Conservation (phyloP, 208 protist genomes). For the Leishmania arabica region DNA sequence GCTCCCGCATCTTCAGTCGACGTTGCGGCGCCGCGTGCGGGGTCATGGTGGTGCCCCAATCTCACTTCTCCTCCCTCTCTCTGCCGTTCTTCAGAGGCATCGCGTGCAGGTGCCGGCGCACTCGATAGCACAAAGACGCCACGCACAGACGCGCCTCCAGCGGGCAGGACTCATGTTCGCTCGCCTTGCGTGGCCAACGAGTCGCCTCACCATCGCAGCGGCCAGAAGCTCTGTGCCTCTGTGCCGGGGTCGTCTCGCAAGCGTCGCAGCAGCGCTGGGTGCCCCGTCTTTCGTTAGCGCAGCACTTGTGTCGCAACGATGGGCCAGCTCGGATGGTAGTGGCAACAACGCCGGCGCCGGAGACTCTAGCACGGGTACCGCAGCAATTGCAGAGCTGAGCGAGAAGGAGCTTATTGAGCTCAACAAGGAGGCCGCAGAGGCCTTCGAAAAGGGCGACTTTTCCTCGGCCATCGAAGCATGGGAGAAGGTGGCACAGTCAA, state of each 20-base stretch:
- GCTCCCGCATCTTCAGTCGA: background rate
- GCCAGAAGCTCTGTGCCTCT: background rate
- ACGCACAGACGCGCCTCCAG: background rate
- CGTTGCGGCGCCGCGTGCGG: background rate
- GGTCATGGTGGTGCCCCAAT: background rate
- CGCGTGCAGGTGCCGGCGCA: background rate
- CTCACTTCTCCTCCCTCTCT: background rate
- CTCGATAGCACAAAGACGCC: background rate
- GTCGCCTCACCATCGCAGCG: background rate
- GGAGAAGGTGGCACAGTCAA: conserved; percentile 55
- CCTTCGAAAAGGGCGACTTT: conserved; percentile 72
- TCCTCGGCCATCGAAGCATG: conserved; percentile 64
- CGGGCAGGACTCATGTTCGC: background rate
- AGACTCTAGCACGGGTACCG: background rate
- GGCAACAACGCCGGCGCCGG: background rate
- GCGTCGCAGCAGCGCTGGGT: background rate
- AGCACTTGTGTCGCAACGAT: background rate
- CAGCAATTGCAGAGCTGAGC: background rate
- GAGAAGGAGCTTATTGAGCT: conserved; percentile 62
- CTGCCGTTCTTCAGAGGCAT: background rate
- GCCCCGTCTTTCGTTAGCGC: background rate
- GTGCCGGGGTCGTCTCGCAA: background rate
- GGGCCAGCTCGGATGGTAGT: conserved; percentile 6
- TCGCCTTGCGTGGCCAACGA: background rate
- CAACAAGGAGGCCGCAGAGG: conserved; percentile 54